Evolutionary conservation across 805 yeast genomes (phyloP).

Genomic region (Yamadazyma ubonensis): DNA sequence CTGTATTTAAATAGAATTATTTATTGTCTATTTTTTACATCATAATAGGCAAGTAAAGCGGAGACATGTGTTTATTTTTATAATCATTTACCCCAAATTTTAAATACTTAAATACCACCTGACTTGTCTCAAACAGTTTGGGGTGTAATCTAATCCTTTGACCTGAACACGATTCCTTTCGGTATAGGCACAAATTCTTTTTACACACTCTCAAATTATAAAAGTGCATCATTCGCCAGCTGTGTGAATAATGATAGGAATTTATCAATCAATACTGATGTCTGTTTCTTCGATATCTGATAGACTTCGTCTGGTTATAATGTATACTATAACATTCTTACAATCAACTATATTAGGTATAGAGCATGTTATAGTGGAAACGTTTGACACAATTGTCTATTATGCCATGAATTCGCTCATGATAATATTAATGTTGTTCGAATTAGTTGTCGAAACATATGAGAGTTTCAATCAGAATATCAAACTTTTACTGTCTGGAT

Average conservation of each 20-base stretch:
- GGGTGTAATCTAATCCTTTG: too few species aligned
- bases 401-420: slow-evolving; percentile 15
- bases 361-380: slow-evolving; percentile 2
- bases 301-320: neutral
- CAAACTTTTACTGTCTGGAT: slow-evolving; percentile 12
- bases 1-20: neutral
- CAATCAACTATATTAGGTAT: neutral
- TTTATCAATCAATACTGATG: too few species aligned
- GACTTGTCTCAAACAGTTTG: too few species aligned
- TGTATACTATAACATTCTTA: neutral
- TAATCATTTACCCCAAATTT: too few species aligned
- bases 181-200: too few species aligned
- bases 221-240: too few species aligned
- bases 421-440: slow-evolving; percentile 12
- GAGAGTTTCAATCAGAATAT: slow-evolving; percentile 6
- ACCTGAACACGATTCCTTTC: too few species aligned
- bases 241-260: too few species aligned
- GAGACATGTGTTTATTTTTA: neutral
- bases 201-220: too few species aligned
- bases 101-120: too few species aligned
- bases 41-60: neutral
- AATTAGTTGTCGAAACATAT: slow-evolving; percentile 8
- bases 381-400: slow-evolving; percentile 13
- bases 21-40: neutral
- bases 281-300: too few species aligned